Conservation (phyloP, 495 filamentous ascomycete species). For the Xylaria castorea region DNA sequence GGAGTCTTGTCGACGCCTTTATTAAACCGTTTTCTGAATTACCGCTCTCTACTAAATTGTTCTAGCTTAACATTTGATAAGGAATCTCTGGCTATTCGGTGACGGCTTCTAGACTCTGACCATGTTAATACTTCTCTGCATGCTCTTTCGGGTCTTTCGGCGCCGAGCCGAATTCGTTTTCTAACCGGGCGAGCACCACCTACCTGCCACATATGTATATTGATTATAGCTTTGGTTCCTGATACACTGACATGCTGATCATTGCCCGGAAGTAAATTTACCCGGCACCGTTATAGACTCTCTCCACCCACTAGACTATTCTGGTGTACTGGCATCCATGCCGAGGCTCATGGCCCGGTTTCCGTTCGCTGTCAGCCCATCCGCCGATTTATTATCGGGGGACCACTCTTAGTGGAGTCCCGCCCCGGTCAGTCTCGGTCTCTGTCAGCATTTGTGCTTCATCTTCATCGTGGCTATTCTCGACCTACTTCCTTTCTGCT, state of each 20-base stretch:
- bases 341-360: neutral
- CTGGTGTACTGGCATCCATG: neutral
- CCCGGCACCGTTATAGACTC: neutral
- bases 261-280: neutral
- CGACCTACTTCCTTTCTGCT: neutral
- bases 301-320: neutral
- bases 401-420: constrained; percentile 13
- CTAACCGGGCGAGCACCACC: too few relatives aligned
- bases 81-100: too few relatives aligned
- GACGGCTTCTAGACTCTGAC: too few relatives aligned
- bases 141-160: too few relatives aligned
- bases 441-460: constrained; percentile 11
- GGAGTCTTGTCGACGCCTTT: neutral
- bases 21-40: too few relatives aligned
- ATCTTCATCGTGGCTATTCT: neutral
- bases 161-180: too few relatives aligned
- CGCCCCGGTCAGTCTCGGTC: neutral
- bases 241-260: neutral
- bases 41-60: too few relatives aligned
- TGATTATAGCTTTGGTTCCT: neutral
- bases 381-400: constrained; percentile 19
- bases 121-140: too few relatives aligned
- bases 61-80: too few relatives aligned
- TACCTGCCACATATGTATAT: too few relatives aligned
- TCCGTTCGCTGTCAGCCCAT: neutral